phyloP scores from a whole-genome alignment of 768 basidiomycete genomes.

The Amanita polypyramis region DNA sequence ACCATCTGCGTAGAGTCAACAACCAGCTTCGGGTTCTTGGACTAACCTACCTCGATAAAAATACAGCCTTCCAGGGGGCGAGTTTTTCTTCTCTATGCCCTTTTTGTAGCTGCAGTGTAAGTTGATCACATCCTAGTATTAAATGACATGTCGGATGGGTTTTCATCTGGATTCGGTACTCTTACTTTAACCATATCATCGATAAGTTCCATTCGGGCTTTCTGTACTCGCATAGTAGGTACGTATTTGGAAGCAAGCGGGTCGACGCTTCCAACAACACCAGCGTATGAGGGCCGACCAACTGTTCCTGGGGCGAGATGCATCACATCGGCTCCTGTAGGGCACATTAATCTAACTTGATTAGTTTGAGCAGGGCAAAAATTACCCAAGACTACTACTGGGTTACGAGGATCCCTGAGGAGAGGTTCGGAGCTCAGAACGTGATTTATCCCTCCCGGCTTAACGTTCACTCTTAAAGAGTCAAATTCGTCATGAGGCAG shows the following conservation, averaged over 20 bases:
- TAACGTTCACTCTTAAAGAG: slow-evolving; percentile 65
- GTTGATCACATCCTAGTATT: slow-evolving; percentile 34
- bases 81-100: slow-evolving; percentile 31
- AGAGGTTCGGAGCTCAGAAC: slow-evolving; percentile 62
- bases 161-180: too few relatives aligned
- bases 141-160: too few relatives aligned
- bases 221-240: slow-evolving; percentile 51
- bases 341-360: too few relatives aligned
- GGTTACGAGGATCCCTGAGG: slow-evolving; percentile 59
- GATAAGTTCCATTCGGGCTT: slow-evolving; percentile 67
- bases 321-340: too few relatives aligned
- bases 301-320: slow-evolving; percentile 49
- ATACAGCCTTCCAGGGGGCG: slow-evolving; percentile 47
- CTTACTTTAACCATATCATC: slow-evolving; percentile 45
- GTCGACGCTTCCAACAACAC: slow-evolving; percentile 75
- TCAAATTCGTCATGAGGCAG: slow-evolving; percentile 32
- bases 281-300: slow-evolving; percentile 74
- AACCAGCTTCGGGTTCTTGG: slow-evolving; percentile 14
- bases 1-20: slow-evolving; percentile 25
- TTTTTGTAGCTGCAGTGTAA: slow-evolving; percentile 46
- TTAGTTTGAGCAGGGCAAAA: too few relatives aligned
- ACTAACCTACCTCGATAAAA: slow-evolving; percentile 52
- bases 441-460: slow-evolving; percentile 75
- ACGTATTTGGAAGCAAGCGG: slow-evolving; percentile 65
- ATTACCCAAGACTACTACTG: slow-evolving; percentile 62